Percentiles rank a stretch among this genome's conserved stretches.
Conservation (phyloP, 2,329 filamentous ascomycete genomes). For the Fusarium solani-melongenae region DNA sequence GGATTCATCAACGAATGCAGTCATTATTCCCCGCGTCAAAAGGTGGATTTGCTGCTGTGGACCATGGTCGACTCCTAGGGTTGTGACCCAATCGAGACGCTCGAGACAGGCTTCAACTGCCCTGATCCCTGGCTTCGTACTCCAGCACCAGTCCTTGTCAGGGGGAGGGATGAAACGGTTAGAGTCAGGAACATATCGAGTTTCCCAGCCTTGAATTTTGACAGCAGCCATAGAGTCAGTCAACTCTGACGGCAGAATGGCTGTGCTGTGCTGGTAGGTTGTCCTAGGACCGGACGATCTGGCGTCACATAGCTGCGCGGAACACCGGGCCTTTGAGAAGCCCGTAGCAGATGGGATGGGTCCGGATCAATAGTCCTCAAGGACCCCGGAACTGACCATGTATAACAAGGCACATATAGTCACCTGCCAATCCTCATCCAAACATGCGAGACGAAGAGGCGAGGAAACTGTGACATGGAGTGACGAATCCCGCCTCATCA, state of each 20-base stretch:
- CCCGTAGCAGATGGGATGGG: conserved; percentile 20
- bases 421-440: conserved; percentile 9
- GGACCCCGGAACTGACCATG: conserved; percentile 17
- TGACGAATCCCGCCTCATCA: conserved; percentile 4
- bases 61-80: conserved; percentile 17
- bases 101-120: conserved; percentile 20
- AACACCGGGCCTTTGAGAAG: neutral
- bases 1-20: conserved; percentile 9
- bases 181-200: conserved; percentile 24
- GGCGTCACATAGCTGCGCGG: conserved; percentile 3
- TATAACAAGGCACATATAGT: conserved; percentile 40
- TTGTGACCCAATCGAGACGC: conserved; percentile 24
- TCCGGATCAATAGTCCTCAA: conserved; percentile 29
- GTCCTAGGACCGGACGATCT: conserved; percentile 14
- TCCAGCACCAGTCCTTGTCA: conserved; percentile 17
- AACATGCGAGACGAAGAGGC: conserved; percentile 17
- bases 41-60: conserved; percentile 28
- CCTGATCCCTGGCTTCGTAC: conserved; percentile 29
- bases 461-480: conserved; percentile 16
- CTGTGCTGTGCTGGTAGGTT: neutral
- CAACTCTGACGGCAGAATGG: neutral
- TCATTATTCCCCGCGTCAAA: conserved; percentile 35
- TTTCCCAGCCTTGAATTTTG: conserved; percentile 13
- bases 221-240: conserved; percentile 6
- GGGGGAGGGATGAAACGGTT: conserved; percentile 38